phyloP scores from a whole-genome alignment of 108 stramenopile species.

The Cylindrotheca closterium region DNA sequence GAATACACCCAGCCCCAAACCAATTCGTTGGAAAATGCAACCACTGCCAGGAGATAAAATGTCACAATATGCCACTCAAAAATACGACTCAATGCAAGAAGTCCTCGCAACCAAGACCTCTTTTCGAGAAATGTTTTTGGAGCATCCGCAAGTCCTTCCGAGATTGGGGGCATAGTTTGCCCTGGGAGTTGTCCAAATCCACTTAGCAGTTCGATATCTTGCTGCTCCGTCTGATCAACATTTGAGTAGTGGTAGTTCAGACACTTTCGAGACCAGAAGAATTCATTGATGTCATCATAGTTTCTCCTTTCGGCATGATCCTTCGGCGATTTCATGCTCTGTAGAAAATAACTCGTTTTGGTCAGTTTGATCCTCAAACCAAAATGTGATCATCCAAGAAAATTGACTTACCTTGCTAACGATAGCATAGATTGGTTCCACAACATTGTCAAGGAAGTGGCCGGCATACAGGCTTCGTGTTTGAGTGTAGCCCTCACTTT shows the following conservation, averaged over 20 bases:
- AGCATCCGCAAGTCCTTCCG: constrained; percentile 68
- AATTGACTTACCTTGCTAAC: constrained; percentile 58
- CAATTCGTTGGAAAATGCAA: constrained; percentile 85
- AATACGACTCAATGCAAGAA: constrained; percentile 87
- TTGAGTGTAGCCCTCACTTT: constrained; percentile 60
- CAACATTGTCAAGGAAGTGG: constrained; percentile 92
- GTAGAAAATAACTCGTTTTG: background rate
- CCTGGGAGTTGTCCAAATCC: constrained; percentile 47
- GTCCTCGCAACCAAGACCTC: constrained; percentile 90
- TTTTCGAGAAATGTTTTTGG: constrained; percentile 98
- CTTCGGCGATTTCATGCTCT: constrained; percentile 78
- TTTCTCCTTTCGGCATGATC: constrained; percentile 91
- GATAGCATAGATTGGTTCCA: constrained; percentile 90
- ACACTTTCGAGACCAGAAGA: constrained; percentile 97
- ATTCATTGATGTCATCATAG: constrained; percentile 99
- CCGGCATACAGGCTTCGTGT: constrained; percentile 93
- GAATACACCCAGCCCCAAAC: constrained; percentile 95
- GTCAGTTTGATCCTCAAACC: background rate
- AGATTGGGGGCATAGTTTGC: constrained; percentile 60
- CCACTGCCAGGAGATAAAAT: constrained; percentile 88
- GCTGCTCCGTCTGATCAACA: constrained; percentile 33
- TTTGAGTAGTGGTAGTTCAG: constrained; percentile 79
- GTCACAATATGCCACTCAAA: constrained; percentile 95
- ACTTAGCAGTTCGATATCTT: constrained; percentile 43
- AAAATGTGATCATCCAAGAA: too few species aligned